Evolutionary conservation across 176 grass and related monocot species (phyloP), one percentile per base, ranked within the genome.

Genomic region (Calamus simplicifolius): DNA sequence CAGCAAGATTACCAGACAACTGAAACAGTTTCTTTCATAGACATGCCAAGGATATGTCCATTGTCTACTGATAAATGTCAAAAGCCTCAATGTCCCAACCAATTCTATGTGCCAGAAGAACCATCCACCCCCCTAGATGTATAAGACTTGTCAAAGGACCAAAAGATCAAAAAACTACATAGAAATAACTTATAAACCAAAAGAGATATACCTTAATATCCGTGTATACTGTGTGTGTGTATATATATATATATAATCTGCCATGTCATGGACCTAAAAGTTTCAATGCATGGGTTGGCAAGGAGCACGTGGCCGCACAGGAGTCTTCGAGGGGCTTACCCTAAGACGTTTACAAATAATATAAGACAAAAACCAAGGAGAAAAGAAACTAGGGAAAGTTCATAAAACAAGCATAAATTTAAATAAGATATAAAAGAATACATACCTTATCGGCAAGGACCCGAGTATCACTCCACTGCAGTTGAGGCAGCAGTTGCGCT

Each of bases 401-500:
- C 8, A 49, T 15, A 51, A 19, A 2, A 16, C 16, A 52, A 1
- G 35, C 10, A 43, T 43, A 6, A 43, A 13, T 43, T 43, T 18
- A 17, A 52, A 16, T 23, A 21, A 17, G 16, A 35, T 43, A 10
- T 16, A 21, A 4, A 6, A 30, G 29, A 43, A 68, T 15, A 52
- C 21, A 23, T 51, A 70, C 68, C 68, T 70, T 48, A 70, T 70
- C 19, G 68, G 68, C 3, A 70, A 16, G 23, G 68, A 59, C 30
- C 68, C 68, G 25, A 70, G 28, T 16, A 70, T 38, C 57, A 51
- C 68, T 4, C 68, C 68, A 21, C 68, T 70, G 29, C 68, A 70
- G 56, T 59, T 70, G 14, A 70, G 56, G 68, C 68, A 28, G 25
- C 43, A 59, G 68, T 70, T 51, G 68, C 68, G 28, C 68, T 59